Base-by-base conservation (phyloP, 129 eudicot species). In the Helichrysum umbraculigerum region DNA sequence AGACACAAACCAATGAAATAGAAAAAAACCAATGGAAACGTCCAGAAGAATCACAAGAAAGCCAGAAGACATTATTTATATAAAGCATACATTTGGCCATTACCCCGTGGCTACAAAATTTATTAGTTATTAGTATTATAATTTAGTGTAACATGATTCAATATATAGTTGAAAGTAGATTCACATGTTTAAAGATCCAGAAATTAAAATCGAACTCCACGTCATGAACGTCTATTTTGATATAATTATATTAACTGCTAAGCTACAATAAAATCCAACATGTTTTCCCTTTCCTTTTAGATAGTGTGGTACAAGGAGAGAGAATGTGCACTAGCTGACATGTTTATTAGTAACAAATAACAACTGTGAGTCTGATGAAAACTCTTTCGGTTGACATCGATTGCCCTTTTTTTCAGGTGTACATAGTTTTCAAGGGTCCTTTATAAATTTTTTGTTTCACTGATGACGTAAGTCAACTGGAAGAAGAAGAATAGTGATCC, bases 401-500 rank as follows among this genome's bases (percentile, higher is more conserved):
- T 12, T 50, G 17, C 7, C 66, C 64, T 25, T 15, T 51, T 30
- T 51, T 66, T 76, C 54, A 64, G 52, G 73, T 65, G 52, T 30
- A 33, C 7, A 29, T 63, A 28, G 52, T 65, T 52, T 65, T 37
- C 52, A 30, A 4, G 25, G 68, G 35, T 54, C 51, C 63, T 76
- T 39, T 22, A 58, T 67, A 54, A 25, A 32, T 51, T 65, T 50
- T 37, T 20, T 11, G 74, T 11, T 52, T 66, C 35, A 66, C 34
- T 51, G 62, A 76, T 64, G 60, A 20, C 29, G 37, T 33, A 75
- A 65, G 64, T 32, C 41, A 59, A 51, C 56, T 4, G 37, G 66
- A 50, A 64, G 19, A 63, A 64, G 1, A 42, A 64, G 2, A 42
- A 75, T 75, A 64, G 11, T 76, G 37, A 76, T 4, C 73, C 34